Evolutionary conservation across 257 asterid genomes (phyloP).

Genomic region (Perilla frutescens): DNA sequence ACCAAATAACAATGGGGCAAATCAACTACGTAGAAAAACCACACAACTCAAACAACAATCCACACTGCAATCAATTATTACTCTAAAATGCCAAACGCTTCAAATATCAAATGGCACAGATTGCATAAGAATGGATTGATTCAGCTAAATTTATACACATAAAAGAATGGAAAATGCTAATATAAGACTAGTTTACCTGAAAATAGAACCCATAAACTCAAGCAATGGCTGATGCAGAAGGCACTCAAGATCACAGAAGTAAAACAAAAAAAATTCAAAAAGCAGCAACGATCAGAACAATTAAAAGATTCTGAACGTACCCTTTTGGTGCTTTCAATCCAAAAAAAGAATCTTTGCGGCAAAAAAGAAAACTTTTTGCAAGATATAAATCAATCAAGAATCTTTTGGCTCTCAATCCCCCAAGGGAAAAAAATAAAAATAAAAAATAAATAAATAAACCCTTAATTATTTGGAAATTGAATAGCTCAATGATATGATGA

Average conservation of each 20-base stretch:
- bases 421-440: not conserved
- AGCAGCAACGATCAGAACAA: slow-evolving; percentile 28
- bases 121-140: slow-evolving; percentile 13
- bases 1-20: not conserved
- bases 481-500: slow-evolving; percentile 30
- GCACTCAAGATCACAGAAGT: slow-evolving; percentile 47
- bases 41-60: slow-evolving; percentile 26
- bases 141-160: not conserved
- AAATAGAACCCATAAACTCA: slow-evolving; percentile 40
- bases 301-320: slow-evolving; percentile 36
- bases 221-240: slow-evolving; percentile 37
- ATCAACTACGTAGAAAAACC: slow-evolving; percentile 10
- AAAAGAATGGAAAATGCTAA: not conserved
- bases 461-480: slow-evolving; percentile 34
- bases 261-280: slow-evolving; percentile 26
- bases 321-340: slow-evolving; percentile 34
- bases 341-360: slow-evolving; percentile 44
- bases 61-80: slow-evolving; percentile 5
- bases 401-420: slow-evolving; percentile 29
- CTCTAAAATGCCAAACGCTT: slow-evolving; percentile 1
- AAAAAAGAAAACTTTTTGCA: slow-evolving; percentile 24
- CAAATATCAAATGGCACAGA: slow-evolving; percentile 26
- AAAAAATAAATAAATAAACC: not conserved
- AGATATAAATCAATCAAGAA: slow-evolving; percentile 28
- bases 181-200: slow-evolving; percentile 42